These are phyloP conservation scores for Rugiboletus extremiorientalis DNA, from an alignment of 1,284 basidiomycete species.

Conservation along the genomic window DNA sequence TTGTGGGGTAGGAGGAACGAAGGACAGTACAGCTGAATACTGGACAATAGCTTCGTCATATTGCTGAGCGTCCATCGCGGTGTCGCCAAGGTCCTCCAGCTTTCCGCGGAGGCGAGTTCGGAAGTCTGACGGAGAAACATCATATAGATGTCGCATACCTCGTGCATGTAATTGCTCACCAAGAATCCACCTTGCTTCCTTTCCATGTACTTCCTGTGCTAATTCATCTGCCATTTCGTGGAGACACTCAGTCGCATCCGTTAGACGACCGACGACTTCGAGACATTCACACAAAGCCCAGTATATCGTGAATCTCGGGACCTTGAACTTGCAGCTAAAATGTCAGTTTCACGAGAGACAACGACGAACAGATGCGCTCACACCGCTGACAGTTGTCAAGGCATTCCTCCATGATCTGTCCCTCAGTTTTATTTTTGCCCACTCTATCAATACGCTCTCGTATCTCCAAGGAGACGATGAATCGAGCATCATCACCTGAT, in stretches of 20 bases:
- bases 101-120: neutral
- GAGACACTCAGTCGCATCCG: too few relatives aligned
- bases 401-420: constrained; percentile 1
- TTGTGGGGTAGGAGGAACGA: neutral
- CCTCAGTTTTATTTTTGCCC: neutral
- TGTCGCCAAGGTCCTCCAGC: neutral
- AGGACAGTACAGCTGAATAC: neutral
- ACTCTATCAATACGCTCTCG: constrained; percentile 39
- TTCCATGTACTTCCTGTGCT: neutral
- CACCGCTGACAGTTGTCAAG: constrained; percentile 35
- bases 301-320: neutral
- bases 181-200: neutral
- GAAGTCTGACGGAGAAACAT: too few relatives aligned
- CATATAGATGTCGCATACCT: neutral
- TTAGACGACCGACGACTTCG: neutral
- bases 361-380: neutral
- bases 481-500: neutral
- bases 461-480: constrained; percentile 27
- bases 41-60: neutral
- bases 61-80: neutral
- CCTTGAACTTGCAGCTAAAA: neutral
- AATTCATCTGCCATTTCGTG: neutral
- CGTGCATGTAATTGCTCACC: neutral
- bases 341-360: neutral
- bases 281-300: neutral